Base-by-base conservation (phyloP, 768 basidiomycete species). In the Amanita pallidorosea region DNA sequence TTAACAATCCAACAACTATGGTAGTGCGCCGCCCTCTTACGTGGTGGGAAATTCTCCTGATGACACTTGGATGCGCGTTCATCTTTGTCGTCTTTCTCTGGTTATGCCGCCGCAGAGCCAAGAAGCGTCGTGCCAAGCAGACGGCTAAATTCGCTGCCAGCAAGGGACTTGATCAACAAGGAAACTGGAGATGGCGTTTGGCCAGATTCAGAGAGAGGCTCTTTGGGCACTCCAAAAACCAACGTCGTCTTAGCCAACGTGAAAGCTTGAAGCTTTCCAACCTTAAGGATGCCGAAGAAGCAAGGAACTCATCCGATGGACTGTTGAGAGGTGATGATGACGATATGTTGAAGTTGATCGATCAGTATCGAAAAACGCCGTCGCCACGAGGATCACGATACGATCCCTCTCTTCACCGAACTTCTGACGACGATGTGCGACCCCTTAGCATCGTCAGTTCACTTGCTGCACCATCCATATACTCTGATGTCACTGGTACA, bases 41-140 rank as follows among this genome's bases (percentile, higher is more conserved):
- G 53, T 90, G 88, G 88, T 90, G 88, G 87, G 73, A 91, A 67
- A 88, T 90, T 56, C 69, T 90, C 51, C 75, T 90, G 50, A 90
- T 90, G 85, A 71, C 81, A 0, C 76, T 89, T 34, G 86, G 88
- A 8, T 85, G 83, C 60, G 81, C 82, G 13, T 85, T 90, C 65
- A 81, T 90, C 65, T 81, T 88, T 61, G 51, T 88, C 37, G 63
- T 77, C 42, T 63, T 88, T 54, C 60, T 90, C 53, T 73, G 79
- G 69, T 74, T 72, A 56, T 89, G 82, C 79, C 79, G 88, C 20
- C 74, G 84, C 15, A 79, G 76, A 45, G 80, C 80, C 36, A 79
- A 79, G 61, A 83, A 81, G 61, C 74, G 76, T 58, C 79, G 87
- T 29, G 80, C 78, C 15, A 74, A 85, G 61, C 69, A 68, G 35